Base-by-base conservation (phyloP, 139 green algal species). In the Dunaliella sp. region DNA sequence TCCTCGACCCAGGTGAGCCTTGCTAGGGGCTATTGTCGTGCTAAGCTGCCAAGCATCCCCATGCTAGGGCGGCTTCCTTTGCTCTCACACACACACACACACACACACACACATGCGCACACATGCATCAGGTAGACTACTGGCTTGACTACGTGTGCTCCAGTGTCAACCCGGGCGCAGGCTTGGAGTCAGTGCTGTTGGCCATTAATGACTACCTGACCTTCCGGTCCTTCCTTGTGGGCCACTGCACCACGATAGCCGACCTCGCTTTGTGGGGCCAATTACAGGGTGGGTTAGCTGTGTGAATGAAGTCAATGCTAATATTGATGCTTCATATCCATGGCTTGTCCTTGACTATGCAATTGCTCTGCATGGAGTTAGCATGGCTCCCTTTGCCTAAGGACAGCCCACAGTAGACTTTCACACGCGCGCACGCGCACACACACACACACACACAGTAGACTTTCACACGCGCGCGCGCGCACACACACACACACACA, bases 211-310 rank as follows among this genome's bases (percentile, higher is more conserved):
- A 89, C 34, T 98, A 93, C 81, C 89, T 99, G 30, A 84, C 92
- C 0, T 88, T 97, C 80, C 90, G 96, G 80, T 97, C 95, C 32
- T 98, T 93, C 89, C 87, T 99, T 25, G 96, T 96, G 1, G 97
- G 95, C 87, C 89, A 96, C 84, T 36, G 35, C 1, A 77, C 96
- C 2, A 95, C 93, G 1, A 36, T 96, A 30, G 97, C 97, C 0
- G 97, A 99, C 90, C 12, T 98, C 22, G 93, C 91, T 0, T 84
- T 96, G 21, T 99, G 97, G 97, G 94, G 93, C 7, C 90, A 95
- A 85, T 89, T 98, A 82, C 91, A 93, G 38, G 90, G 92, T 94
- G 75, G 77, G 85, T 35, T 34, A n/a, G n/a, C n/a, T n/a, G n/a
- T n/a, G n/a, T n/a, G n/a, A n/a, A n/a, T n/a, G n/a, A n/a, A n/a